Evolutionary conservation across 2,329 filamentous ascomycete genomes (phyloP), one percentile per base, ranked within the genome.

Genomic region (Ophiocordyceps camponoti-floridani): DNA sequence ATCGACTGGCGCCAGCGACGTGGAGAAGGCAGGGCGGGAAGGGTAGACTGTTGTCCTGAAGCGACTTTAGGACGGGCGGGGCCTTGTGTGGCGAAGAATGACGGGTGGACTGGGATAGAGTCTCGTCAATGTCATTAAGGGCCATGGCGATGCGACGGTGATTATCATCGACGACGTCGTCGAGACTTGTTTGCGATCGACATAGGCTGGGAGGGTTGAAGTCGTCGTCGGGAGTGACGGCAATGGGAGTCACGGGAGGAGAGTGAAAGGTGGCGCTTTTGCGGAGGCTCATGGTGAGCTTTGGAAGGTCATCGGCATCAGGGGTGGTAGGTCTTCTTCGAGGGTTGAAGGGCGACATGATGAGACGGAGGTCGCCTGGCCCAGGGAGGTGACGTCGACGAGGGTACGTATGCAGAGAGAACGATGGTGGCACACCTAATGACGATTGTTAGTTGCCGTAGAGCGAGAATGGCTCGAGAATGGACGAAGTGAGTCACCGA

Each of bases 231-330:
- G 62, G 57, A 43, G 51, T 47, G 43, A 57, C 51, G 52, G 56
- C 54, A 59, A 55, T 60, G 47, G 69, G 65, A 56, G 70, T 10
- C 9, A 33, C 71, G 35, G 56, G 51, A 48, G 58, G 69, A 59
- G 72, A 72, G 54, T 75, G 71, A 53, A 77, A 77, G 53, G 82
- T 85, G 45, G 80, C 77, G 55, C 78, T 78, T 67, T 85, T 86
- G 59, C 69, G 73, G 61, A 86, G 71, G 60, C 67, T 64, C 60
- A 52, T 55, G 51, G 46, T 56, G 45, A 52, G 66, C 50, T 59
- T 59, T 53, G 57, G 59, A 51, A 52, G 56, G 56, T 62, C 47
- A 48, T 58, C 54, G 50, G 53, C 56, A 47, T 53, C 59, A 48
- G 55, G 53, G 50, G 60, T 62, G 57, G 62, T 12, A 19, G 42